phyloP scores from a whole-genome alignment of 768 basidiomycete species.

The Chalciporus chontae region DNA sequence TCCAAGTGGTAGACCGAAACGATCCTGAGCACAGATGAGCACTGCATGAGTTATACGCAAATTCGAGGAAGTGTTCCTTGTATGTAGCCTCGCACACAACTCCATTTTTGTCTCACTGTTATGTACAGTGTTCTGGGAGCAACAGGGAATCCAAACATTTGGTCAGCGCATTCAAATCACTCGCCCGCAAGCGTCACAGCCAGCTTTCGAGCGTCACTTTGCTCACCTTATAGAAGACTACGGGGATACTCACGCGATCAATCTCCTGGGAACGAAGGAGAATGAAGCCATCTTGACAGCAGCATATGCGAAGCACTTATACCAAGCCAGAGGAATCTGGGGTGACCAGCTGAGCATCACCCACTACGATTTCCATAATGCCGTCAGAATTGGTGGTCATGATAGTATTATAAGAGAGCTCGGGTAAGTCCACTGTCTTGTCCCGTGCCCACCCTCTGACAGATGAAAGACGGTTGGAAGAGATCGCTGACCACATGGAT shows the following conservation, averaged over 20 bases:
- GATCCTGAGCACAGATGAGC: conserved; percentile 79
- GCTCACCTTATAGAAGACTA: conserved; percentile 85
- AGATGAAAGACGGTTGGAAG: conserved; percentile 52
- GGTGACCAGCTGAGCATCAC: conserved; percentile 75
- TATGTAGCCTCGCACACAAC: conserved; percentile 39
- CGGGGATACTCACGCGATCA: conserved; percentile 80
- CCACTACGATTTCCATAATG: conserved; percentile 91
- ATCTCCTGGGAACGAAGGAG: conserved; percentile 88
- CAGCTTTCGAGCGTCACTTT: conserved; percentile 95
- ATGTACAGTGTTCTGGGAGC: conserved; percentile 92
- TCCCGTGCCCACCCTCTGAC: conserved; percentile 5
- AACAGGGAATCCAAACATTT: conserved; percentile 93
- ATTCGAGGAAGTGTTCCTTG: conserved; percentile 93
- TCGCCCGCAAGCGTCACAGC: conserved; percentile 92
- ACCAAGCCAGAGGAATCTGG: conserved; percentile 56
- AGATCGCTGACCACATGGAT: conserved; percentile 62
- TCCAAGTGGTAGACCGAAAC: conserved; percentile 73
- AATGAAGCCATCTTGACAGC: conserved; percentile 82
- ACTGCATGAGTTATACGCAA: conserved; percentile 90
- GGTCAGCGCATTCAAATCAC: conserved; percentile 94
- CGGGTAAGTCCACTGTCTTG: conserved; percentile 36
- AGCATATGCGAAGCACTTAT: conserved; percentile 81
- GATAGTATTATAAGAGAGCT: conserved; percentile 80
- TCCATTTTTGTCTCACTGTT: conserved; percentile 8
- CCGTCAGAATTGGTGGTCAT: conserved; percentile 77